Conservation (phyloP, 2,329 filamentous ascomycete species). For the Aspergillus nomiae region DNA sequence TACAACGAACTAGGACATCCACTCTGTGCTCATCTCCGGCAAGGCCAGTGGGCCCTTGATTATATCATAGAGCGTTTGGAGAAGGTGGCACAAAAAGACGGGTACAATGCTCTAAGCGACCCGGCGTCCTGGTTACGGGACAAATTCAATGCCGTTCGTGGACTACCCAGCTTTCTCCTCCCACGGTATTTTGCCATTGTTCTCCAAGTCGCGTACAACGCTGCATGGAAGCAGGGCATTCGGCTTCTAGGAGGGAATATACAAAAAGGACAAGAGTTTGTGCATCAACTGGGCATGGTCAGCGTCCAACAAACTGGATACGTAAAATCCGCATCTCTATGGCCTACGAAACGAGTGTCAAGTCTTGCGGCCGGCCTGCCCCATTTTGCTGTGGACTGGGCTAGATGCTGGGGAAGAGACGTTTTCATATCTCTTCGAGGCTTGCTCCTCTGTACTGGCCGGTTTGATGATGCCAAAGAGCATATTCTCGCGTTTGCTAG, state of each 20-base stretch:
- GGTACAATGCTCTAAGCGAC: constrained; percentile 63
- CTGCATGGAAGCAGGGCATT: constrained; percentile 76
- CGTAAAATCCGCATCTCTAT: constrained; percentile 87
- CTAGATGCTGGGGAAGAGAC: constrained; percentile 94
- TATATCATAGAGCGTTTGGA: constrained; percentile 81
- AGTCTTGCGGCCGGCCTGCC: constrained; percentile 89
- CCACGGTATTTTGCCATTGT: constrained; percentile 93
- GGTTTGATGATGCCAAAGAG: constrained; percentile 85
- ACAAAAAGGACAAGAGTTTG: constrained; percentile 79
- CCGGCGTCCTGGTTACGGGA: constrained; percentile 78
- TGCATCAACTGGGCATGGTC: constrained; percentile 86
- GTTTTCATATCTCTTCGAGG: constrained; percentile 95
- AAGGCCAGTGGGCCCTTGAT: constrained; percentile 90
- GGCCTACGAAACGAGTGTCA: constrained; percentile 80
- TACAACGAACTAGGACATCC: constrained; percentile 93
- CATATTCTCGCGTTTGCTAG: constrained; percentile 95
- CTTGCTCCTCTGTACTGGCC: constrained; percentile 85
- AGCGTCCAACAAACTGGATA: constrained; percentile 88
- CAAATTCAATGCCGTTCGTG: constrained; percentile 82
- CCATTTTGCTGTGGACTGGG: constrained; percentile 93
- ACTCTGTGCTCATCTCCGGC: constrained; percentile 86
- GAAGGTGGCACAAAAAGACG: constrained; percentile 64
- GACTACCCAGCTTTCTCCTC: constrained; percentile 82
- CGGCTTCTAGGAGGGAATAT: constrained; percentile 78
- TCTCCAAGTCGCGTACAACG: constrained; percentile 82